Evolutionary conservation across 345 rosid species (phyloP).

Genomic region (Psidium friedrichsthalianum): DNA sequence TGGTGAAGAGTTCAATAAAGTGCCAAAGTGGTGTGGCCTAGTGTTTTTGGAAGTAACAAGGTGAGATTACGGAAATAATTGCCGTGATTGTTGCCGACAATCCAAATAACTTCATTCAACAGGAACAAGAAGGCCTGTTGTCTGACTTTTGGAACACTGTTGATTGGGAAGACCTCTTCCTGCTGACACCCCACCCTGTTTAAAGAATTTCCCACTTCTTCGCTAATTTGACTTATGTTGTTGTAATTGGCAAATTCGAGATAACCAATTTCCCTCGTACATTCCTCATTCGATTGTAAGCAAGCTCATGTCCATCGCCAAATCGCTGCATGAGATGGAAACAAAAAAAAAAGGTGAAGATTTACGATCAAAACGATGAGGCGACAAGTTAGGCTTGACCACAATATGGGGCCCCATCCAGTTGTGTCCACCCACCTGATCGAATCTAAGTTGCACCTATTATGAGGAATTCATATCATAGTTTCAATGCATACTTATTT

Average conservation of each 20-base stretch:
- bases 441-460: too few relatives aligned
- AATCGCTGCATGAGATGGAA: conserved; percentile 10
- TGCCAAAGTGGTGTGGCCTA: too few relatives aligned
- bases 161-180: conserved; percentile 55
- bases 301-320: conserved; percentile 1
- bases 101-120: conserved; percentile 29
- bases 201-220: conserved; percentile 22
- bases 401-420: too few relatives aligned
- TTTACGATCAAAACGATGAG: too few relatives aligned
- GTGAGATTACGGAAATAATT: neutral
- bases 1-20: too few relatives aligned
- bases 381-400: too few relatives aligned
- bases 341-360: too few relatives aligned
- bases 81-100: conserved; percentile 34
- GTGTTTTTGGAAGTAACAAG: too few relatives aligned
- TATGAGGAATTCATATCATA: too few relatives aligned
- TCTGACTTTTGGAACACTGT: conserved; percentile 56
- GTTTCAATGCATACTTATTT: too few relatives aligned
- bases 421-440: too few relatives aligned
- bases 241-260: neutral
- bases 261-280: conserved; percentile 14
- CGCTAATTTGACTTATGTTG: neutral
- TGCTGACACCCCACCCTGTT: conserved; percentile 57
- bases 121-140: conserved; percentile 52
- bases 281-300: conserved; percentile 63